phyloP scores from a whole-genome alignment of 2,329 filamentous ascomycete species.

The Talaromyces sp. region DNA sequence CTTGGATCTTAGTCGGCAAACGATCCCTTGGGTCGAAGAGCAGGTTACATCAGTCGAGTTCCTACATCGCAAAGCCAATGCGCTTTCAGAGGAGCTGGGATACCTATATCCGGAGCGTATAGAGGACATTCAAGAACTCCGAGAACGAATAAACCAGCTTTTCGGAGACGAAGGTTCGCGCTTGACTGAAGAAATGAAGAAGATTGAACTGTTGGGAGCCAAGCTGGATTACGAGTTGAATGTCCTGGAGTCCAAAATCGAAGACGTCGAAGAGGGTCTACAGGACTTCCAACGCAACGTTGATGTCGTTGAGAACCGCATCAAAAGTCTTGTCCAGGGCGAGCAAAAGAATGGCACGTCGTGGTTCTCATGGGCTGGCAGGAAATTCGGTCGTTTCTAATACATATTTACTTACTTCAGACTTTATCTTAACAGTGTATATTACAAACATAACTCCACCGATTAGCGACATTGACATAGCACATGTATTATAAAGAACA shows the following conservation, averaged over 20 bases:
- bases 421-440: not conserved
- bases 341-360: slow-evolving; percentile 60
- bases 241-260: slow-evolving; percentile 71
- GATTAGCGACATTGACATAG: not conserved
- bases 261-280: slow-evolving; percentile 83
- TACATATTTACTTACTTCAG: slow-evolving; percentile 5
- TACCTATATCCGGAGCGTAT: slow-evolving; percentile 65
- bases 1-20: slow-evolving; percentile 34
- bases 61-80: slow-evolving; percentile 63
- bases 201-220: slow-evolving; percentile 75
- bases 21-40: slow-evolving; percentile 43
- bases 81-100: slow-evolving; percentile 64
- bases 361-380: slow-evolving; percentile 59
- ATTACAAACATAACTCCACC: not conserved
- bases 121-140: slow-evolving; percentile 67
- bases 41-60: slow-evolving; percentile 46
- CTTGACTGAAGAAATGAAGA: slow-evolving; percentile 68
- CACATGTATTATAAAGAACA: not conserved
- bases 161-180: slow-evolving; percentile 66
- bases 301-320: slow-evolving; percentile 63
- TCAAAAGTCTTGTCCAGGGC: slow-evolving; percentile 60
- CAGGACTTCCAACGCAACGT: slow-evolving; percentile 76
- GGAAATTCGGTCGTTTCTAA: slow-evolving; percentile 24
- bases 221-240: slow-evolving; percentile 91
- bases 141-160: slow-evolving; percentile 65